Base-by-base conservation (phyloP, 495 filamentous ascomycete genomes). In the Aspergillus sparsus region DNA sequence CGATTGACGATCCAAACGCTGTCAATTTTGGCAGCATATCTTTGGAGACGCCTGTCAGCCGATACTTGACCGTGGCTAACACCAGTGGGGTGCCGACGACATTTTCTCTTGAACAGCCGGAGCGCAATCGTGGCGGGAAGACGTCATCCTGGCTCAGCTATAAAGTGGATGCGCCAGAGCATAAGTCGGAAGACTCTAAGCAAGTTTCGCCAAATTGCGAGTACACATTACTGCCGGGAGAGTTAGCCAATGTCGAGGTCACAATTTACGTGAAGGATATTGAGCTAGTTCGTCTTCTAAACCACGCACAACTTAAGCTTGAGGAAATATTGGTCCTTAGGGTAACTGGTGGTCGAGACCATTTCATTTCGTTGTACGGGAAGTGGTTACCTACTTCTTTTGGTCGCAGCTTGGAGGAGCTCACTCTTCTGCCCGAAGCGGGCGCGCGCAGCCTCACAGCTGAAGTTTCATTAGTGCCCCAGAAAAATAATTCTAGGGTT, bases 261-360 rank as follows among this genome's bases (percentile, higher is more conserved):
- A 84, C 83, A 12, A 73, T 87, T 1, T 75, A 83, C 31, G 75
- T 99, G 51, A 80, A 78, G 11, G 79, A 85, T 49, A 75, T 91
- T 11, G 66, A 80, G 3, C 80, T 85, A n/a, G 83, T 90, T 3
- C 82, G 83, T 15, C 71, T 75, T 8, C 80, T 98, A n/a, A 97
- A 97, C 64, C 78, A 87, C 33, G 83, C 82, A 9, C 74, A 79
- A 16, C 66, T 77, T 5, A 78, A 78, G 7, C 77, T 97, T 1
- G 92, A 96, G 58, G 93, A 98, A 65, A 87, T 97, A 8, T 77
- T 98, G 27, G 85, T 99, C 6, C 82, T 99, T n/a, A 87, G 92
- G 9, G 90, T 98, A 8, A 81, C 84, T 8, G 83, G 87, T 49
- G 94, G 94, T 2, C 82, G 91, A 51, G 94, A 99, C 62, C 89